Percentiles rank a stretch among this genome's conserved stretches.
Evolutionary conservation across 1,284 basidiomycete species (phyloP).

Genomic region (Trichosporon inkin): DNA sequence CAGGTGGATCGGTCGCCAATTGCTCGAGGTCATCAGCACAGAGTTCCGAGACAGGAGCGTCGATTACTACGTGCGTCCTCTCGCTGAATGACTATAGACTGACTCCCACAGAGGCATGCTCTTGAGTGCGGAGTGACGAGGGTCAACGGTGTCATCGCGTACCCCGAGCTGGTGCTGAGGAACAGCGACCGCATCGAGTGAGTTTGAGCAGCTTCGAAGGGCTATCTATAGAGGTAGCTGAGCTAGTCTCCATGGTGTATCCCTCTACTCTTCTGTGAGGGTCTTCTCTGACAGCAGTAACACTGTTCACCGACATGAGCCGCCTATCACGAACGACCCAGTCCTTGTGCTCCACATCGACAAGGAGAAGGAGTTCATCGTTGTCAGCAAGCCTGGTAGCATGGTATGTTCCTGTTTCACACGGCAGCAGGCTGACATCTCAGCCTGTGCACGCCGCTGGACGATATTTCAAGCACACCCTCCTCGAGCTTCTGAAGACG

Average conservation of each 20-base stretch:
- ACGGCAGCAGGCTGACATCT: not conserved
- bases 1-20: constrained; percentile 44
- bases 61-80: constrained; percentile 77
- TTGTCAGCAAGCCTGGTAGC: constrained; percentile 91
- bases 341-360: constrained; percentile 77
- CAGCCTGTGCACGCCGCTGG: constrained; percentile 87
- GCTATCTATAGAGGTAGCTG: no score
- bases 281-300: constrained; percentile 59
- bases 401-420: constrained; percentile 60
- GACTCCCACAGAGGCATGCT: constrained; percentile 66
- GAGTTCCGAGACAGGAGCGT: constrained; percentile 85
- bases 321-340: constrained; percentile 82
- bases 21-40: constrained; percentile 75
- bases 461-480: constrained; percentile 78
- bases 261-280: not conserved
- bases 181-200: constrained; percentile 90
- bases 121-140: constrained; percentile 91
- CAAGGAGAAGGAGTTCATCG: constrained; percentile 72
- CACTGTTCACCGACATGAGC: constrained; percentile 91
- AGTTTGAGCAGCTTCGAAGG: constrained; percentile 56
- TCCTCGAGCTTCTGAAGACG: constrained; percentile 78
- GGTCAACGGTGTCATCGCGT: constrained; percentile 79
- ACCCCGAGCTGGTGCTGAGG: constrained; percentile 70
- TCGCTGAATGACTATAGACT: not conserved
- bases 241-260: no score